phyloP scores from a whole-genome alignment of 768 basidiomycete species.

The Lentinula detonsa region DNA sequence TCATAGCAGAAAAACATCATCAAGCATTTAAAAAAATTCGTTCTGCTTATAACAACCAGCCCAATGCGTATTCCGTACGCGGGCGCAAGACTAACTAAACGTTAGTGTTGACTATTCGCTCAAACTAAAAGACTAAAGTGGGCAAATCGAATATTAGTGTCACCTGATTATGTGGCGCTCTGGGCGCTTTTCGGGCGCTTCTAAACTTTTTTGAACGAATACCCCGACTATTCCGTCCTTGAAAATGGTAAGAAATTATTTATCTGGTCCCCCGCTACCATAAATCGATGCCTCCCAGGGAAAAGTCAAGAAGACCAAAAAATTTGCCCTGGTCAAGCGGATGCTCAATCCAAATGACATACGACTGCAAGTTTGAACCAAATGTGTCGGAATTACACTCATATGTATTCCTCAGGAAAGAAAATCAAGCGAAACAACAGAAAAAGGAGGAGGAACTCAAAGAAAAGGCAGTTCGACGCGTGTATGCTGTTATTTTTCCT shows the following conservation, averaged over 20 bases:
- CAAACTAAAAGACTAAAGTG: too few species aligned
- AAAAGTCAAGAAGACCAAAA: constrained; percentile 89
- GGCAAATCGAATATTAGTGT: background rate
- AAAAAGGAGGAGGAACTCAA: constrained; percentile 80
- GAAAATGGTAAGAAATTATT: background rate
- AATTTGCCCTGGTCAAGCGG: constrained; percentile 92
- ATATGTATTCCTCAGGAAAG: constrained; percentile 56
- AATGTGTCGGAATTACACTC: background rate
- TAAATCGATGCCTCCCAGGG: constrained; percentile 41
- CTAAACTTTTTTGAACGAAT: background rate
- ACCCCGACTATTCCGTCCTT: background rate
- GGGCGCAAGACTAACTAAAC: too few species aligned
- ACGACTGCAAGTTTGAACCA: constrained; percentile 57
- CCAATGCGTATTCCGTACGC: too few species aligned
- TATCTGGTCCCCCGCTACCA: too few species aligned
- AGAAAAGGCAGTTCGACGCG: constrained; percentile 66
- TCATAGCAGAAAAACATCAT: background rate
- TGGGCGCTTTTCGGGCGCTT: background rate
- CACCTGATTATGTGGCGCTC: background rate
- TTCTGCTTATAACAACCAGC: background rate
- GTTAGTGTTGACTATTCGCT: too few species aligned
- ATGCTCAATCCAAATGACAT: constrained; percentile 92
- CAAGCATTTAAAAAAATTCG: background rate
- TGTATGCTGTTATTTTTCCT: constrained; percentile 44
- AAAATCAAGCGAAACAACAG: constrained; percentile 86